A percentile compares a stretch with the other conserved stretches of the same genome.
phyloP scores from a whole-genome alignment of 2,329 filamentous ascomycete species.

The Apiospora koreana region DNA sequence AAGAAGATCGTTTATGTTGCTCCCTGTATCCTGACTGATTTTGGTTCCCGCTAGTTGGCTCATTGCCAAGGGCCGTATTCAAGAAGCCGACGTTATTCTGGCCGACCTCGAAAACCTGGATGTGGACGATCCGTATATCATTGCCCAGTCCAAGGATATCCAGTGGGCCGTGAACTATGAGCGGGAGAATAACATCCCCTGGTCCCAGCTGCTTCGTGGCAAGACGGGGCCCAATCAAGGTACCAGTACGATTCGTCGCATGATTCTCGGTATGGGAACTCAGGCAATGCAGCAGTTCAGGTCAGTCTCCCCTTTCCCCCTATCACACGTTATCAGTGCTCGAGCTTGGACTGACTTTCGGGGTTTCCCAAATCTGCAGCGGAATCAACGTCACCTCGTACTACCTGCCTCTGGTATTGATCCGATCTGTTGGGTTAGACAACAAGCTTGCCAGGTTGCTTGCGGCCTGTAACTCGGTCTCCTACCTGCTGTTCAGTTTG shows the following conservation, averaged over 20 bases:
- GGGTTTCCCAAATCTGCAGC: conserved; percentile 20
- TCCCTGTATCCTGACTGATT: not conserved
- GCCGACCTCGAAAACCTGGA: conserved; percentile 26
- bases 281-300: conserved; percentile 32
- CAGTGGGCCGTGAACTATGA: conserved; percentile 33
- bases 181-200: conserved; percentile 46
- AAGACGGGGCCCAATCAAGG: conserved; percentile 43
- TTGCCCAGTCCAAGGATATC: conserved; percentile 31
- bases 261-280: conserved; percentile 52
- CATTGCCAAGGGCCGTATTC: conserved; percentile 26
- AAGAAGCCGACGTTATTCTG: conserved; percentile 34
- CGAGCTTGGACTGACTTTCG: not conserved
- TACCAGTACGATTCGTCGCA: conserved; percentile 49
- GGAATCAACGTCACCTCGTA: conserved; percentile 33
- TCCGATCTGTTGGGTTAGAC: conserved; percentile 50
- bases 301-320: not conserved
- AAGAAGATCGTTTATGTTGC: too few species aligned
- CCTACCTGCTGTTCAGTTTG: conserved; percentile 31
- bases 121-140: conserved; percentile 26
- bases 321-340: not conserved
- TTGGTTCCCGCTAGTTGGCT: conserved; percentile 22
- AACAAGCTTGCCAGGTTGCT: conserved; percentile 52
- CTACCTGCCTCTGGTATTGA: conserved; percentile 50
- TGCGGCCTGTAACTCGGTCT: conserved; percentile 45
- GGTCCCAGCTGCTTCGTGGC: conserved; percentile 49